These are phyloP conservation scores for Soucietia sequanensis DNA, from an alignment of 805 yeast species.

Conservation along the genomic window DNA sequence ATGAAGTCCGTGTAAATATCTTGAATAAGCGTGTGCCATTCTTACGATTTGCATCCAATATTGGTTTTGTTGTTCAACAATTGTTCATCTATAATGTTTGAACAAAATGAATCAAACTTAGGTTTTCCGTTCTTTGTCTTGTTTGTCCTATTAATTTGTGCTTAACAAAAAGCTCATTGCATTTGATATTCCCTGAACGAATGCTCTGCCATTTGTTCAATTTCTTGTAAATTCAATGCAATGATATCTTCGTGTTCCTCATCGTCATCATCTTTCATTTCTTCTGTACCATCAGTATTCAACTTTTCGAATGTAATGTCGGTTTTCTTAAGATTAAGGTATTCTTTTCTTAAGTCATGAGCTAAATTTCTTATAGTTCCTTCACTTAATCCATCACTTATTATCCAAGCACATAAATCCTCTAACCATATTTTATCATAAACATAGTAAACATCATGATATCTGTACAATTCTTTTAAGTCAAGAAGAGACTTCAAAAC, in stretches of 20 bases:
- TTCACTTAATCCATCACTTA: conserved; percentile 60
- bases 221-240: conserved; percentile 50
- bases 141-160: no score
- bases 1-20: no score
- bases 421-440: conserved; percentile 75
- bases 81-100: no score
- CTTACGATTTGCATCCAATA: no score
- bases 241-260: conserved; percentile 35
- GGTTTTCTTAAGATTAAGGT: conserved; percentile 34
- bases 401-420: conserved; percentile 75
- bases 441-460: conserved; percentile 80
- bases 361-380: conserved; percentile 60
- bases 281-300: conserved; percentile 12
- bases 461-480: conserved; percentile 71
- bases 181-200: conserved; percentile 18
- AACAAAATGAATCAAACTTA: no score
- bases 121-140: no score
- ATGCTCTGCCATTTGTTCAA: conserved; percentile 57
- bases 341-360: conserved; percentile 55
- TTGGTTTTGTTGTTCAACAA: no score
- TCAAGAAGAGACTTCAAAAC: conserved; percentile 60
- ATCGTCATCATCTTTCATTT: conserved; percentile 11
- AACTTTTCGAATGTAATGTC: conserved; percentile 59
- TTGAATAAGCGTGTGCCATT: no score
- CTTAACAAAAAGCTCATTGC: no score